phyloP scores from a whole-genome alignment of 2,329 filamentous ascomycete species.

The Penicillium sclerotigenum region DNA sequence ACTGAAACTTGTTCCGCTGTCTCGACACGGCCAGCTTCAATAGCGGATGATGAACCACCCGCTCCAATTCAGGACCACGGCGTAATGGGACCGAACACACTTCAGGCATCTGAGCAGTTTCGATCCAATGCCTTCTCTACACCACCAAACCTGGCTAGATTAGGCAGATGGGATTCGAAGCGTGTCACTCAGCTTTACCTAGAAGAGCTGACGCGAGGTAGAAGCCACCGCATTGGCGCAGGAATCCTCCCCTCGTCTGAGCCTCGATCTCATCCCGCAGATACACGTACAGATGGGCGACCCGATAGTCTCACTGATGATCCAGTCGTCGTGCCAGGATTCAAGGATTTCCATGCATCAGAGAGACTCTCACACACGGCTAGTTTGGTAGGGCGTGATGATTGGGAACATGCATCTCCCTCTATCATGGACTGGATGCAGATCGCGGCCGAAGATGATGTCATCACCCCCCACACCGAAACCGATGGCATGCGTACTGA shows the following conservation, averaged over 20 bases:
- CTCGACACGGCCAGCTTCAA: slow-evolving; percentile 38
- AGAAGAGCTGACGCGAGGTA: slow-evolving; percentile 44
- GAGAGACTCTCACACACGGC: slow-evolving; percentile 36
- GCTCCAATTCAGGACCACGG: slow-evolving; percentile 30
- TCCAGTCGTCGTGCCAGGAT: slow-evolving; percentile 33
- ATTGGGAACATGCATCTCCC: slow-evolving; percentile 50
- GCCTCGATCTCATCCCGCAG: slow-evolving; percentile 13
- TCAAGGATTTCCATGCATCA: slow-evolving; percentile 28
- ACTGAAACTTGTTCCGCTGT: slow-evolving; percentile 37
- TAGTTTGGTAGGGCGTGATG: slow-evolving; percentile 45
- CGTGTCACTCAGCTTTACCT: slow-evolving; percentile 56
- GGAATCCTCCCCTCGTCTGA: slow-evolving; percentile 24
- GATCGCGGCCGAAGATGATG: slow-evolving; percentile 41
- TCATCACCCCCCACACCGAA: slow-evolving; percentile 37
- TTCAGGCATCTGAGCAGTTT: slow-evolving; percentile 35
- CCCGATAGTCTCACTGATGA: slow-evolving; percentile 36
- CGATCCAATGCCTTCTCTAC: slow-evolving; percentile 44
- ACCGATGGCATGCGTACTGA: slow-evolving; percentile 23
- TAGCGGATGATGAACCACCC: slow-evolving; percentile 27
- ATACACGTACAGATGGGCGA: slow-evolving; percentile 17
- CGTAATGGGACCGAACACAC: slow-evolving; percentile 41
- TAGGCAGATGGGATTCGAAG: slow-evolving; percentile 54
- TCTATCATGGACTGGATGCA: slow-evolving; percentile 51
- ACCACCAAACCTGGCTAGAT: slow-evolving; percentile 53
- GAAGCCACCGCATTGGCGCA: slow-evolving; percentile 23